Conservation (phyloP, 257 asterid species). For the Solanum piurae region DNA sequence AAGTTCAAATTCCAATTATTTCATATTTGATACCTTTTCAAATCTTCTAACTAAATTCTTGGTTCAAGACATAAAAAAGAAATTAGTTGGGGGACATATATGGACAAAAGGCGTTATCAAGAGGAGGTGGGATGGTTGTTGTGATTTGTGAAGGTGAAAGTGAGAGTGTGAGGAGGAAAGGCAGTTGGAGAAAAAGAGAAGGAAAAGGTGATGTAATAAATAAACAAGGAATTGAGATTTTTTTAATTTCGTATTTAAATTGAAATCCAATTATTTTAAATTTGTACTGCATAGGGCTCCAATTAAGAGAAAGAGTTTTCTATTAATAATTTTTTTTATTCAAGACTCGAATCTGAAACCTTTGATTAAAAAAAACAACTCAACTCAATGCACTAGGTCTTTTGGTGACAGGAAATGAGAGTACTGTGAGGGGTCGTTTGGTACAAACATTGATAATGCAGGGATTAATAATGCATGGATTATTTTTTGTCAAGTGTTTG, state of each 20-base stretch:
- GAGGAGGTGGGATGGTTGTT: not conserved
- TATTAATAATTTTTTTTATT: too few species aligned
- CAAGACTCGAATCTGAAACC: rapidly evolving
- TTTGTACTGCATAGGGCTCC: rapidly evolving
- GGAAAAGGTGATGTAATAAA: not conserved
- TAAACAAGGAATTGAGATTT: not conserved
- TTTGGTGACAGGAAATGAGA: not conserved
- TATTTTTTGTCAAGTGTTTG: too few species aligned
- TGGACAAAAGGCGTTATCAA: not conserved
- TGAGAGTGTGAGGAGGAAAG: not conserved
- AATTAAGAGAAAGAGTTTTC: rapidly evolving
- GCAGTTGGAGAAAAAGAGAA: not conserved
- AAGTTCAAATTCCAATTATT: not conserved
- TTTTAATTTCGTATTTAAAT: too few species aligned
- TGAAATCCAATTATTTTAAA: too few species aligned
- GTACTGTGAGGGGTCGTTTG: not conserved
- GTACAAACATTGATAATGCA: too few species aligned
- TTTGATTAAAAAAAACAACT: too few species aligned
- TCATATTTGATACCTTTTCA: not conserved
- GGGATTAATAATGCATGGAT: too few species aligned
- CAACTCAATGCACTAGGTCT: too few species aligned
- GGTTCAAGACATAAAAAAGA: not conserved
- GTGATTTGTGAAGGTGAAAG: not conserved
- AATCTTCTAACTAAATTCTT: not conserved
- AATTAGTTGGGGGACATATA: not conserved